Evolutionary conservation across 2,329 filamentous ascomycete genomes (phyloP), one percentile per base, ranked within the genome.

Genomic region (Byssothecium circinans): DNA sequence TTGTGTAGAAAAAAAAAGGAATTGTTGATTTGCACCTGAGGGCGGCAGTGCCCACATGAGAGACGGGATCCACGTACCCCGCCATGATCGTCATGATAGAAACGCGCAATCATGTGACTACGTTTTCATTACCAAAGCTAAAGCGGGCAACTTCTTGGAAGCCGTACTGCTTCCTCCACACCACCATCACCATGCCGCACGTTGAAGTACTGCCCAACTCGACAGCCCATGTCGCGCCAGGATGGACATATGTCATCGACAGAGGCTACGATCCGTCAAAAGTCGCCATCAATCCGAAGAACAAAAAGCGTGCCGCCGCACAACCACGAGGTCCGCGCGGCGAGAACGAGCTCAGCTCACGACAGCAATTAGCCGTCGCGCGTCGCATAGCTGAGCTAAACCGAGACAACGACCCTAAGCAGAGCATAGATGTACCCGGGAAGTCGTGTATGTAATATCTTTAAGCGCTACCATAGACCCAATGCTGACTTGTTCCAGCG

Each of bases 241-340:
- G 92, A 63, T 97, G 91, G 87, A 90, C 90, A 11, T 96, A 96
- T 68, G 89, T 96, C 1, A 85, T 91, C 23, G 89, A 96, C 65
- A 85, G 81, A 14, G 67, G 80, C 70, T 78, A 81, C 46, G 79
- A 82, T 45, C 78, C 81, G 11, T 78, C 82, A 8, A 79, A 80
- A 57, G 69, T 75, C 41, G 68, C 77, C 43, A 78, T 78, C 50
- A 74, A 77, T 57, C 74, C 75, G 73, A 80, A 77, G 65, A 67
- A 74, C 70, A 64, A 75, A 68, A 95, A 95, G 73, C 87, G 90
- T 62, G 85, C 83, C 23, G 81, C 82, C 17, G 61, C 68, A 38
- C 61, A 62, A 32, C 57, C 58, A 12, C 50, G 62, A 50, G 62
- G 59, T 22, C 54, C 52, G 27, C 61, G 65, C 78, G 61, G 60